Percentiles rank a stretch among this genome's conserved stretches.
phyloP scores from a whole-genome alignment of 768 basidiomycete species.

The Lactarius hatsudake region DNA sequence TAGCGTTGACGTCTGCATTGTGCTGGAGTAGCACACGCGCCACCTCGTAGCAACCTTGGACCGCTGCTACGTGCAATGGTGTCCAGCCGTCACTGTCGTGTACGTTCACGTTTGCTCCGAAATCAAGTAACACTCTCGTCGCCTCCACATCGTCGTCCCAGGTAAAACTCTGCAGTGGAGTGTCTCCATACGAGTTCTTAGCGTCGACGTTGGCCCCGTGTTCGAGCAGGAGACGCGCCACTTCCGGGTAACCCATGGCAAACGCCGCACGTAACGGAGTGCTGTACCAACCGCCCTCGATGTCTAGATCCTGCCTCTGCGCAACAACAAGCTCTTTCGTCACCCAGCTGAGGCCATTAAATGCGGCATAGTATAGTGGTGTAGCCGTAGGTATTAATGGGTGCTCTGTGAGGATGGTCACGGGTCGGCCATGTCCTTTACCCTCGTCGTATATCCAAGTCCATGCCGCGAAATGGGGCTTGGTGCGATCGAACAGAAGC shows the following conservation, averaged over 20 bases:
- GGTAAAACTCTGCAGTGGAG: background rate
- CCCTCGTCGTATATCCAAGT: background rate
- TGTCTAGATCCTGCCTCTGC: background rate
- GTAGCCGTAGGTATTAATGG: background rate
- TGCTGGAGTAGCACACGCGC: background rate
- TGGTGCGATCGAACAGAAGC: background rate
- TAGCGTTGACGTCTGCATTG: background rate
- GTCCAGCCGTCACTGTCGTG: too few species aligned
- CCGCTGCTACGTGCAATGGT: too few species aligned
- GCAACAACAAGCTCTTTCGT: background rate
- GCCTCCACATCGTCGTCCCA: background rate
- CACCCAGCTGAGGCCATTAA: background rate
- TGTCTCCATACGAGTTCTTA: background rate
- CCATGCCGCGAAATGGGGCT: background rate
- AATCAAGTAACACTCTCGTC: background rate
- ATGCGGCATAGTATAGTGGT: constrained; percentile 2
- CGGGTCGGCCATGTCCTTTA: too few species aligned
- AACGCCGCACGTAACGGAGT: background rate
- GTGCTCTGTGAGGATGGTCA: background rate
- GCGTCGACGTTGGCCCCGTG: background rate
- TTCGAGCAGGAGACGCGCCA: background rate
- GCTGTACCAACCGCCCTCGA: background rate
- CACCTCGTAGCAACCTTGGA: background rate
- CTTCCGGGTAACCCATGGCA: background rate
- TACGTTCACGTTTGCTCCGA: background rate